Evolutionary conservation across 2,329 filamentous ascomycete species (phyloP), one percentile per base, ranked within the genome.

Genomic region (Iodosphaeria phyllophila): DNA sequence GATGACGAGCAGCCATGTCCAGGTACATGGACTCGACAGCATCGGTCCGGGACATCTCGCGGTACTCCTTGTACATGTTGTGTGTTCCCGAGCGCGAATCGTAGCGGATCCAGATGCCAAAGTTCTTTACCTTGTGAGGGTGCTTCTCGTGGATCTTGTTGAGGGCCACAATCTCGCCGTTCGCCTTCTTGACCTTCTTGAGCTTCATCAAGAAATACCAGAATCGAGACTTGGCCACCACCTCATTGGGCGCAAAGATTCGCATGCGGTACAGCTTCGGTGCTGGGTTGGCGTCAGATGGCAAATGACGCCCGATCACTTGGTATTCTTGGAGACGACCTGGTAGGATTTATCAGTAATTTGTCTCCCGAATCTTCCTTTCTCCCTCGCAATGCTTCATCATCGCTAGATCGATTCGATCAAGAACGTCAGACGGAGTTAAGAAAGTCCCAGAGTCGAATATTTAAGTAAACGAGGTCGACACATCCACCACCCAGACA

Each of bases 51-150:
- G 79, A 86, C 72, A 95, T 79, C 72, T 95, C 89, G 56, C 89
- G 80, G 78, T 93, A 95, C 76, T 98, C 89, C 76, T 95, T 95
- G 82, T 98, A 98, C 89, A 98, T 98, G 78, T 98, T 98, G 83
- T 98, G 89, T 50, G 89, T 98, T 49, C 89, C 89, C 48, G 89
- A 95, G 61, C 89, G 86, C 36, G 91, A 98, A 67, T 98, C 86
- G 69, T 98, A 98, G 56, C 91, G 84, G 65, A 98, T 76, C 91
- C 91, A 98, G 74, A 98, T 75, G 58, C 89, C 27, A 58, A 98
- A 95, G 79, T 93, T 98, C 83, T 98, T 98, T 73, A 98, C 84
- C 72, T 92, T 93, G 53, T 84, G 68, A 50, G 89, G 89, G 60
- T 82, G 83, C 77, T 95, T 95, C 83, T 98, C 89, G 64, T 72